A percentile compares a stretch with the other conserved stretches of the same genome.
Conservation (phyloP, 2,329 filamentous ascomycete genomes). For the Fonsecaea monophora region DNA sequence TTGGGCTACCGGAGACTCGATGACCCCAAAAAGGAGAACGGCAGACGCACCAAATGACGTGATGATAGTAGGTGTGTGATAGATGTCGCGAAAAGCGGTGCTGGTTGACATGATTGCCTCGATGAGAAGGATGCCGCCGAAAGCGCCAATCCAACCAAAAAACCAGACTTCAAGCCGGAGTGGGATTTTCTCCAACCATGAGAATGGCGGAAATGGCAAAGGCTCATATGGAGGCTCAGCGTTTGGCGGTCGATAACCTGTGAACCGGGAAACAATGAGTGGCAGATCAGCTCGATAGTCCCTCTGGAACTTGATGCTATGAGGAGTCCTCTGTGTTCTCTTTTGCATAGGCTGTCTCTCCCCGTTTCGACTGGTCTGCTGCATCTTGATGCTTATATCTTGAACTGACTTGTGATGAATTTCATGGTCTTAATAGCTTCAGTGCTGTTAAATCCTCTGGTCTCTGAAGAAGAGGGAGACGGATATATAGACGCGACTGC, state of each 20-base stretch:
- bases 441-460: background rate
- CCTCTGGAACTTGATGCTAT: conserved; percentile 10
- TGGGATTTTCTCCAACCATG: conserved; percentile 25
- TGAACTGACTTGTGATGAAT: background rate
- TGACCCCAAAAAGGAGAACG: conserved; percentile 45
- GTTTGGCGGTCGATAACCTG: conserved; percentile 23
- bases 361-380: background rate
- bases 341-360: background rate
- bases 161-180: conserved; percentile 47
- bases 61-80: conserved; percentile 36
- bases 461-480: background rate
- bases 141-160: conserved; percentile 31
- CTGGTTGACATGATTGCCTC: conserved; percentile 35
- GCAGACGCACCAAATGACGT: conserved; percentile 42
- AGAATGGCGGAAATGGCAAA: conserved; percentile 27
- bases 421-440: background rate
- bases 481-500: no score
- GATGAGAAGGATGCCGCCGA: conserved; percentile 31
- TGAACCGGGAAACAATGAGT: conserved; percentile 23
- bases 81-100: conserved; percentile 33
- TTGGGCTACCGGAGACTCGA: conserved; percentile 45
- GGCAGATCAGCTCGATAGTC: conserved; percentile 22
- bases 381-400: background rate
- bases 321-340: background rate
- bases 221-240: conserved; percentile 24